phyloP scores from a whole-genome alignment of 345 rosid genomes.

The Sisymbrium irio region DNA sequence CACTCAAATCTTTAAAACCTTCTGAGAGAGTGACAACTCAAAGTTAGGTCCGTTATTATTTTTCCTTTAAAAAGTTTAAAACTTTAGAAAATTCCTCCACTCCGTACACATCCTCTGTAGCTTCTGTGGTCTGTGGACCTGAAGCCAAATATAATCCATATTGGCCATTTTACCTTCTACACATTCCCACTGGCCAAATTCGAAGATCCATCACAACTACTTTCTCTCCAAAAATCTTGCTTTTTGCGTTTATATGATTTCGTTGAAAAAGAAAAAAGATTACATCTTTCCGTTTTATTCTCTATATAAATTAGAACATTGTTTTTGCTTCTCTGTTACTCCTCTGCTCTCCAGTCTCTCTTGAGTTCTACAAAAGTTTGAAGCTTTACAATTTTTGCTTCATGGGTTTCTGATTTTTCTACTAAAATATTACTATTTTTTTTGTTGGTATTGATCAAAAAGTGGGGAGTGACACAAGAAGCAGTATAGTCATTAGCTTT shows the following conservation, averaged over 20 bases:
- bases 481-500: slow-evolving; percentile 26
- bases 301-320: slow-evolving; percentile 15
- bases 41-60: slow-evolving; percentile 12
- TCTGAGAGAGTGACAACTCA: background rate
- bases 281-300: slow-evolving; percentile 25
- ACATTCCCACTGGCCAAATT: slow-evolving; percentile 26
- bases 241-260: slow-evolving; percentile 20
- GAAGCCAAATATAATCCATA: slow-evolving; percentile 2
- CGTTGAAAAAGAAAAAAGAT: slow-evolving; percentile 9
- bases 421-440: slow-evolving; percentile 2
- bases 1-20: slow-evolving; percentile 15
- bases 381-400: slow-evolving; percentile 3
- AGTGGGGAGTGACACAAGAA: slow-evolving; percentile 47
- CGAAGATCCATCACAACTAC: slow-evolving; percentile 9
- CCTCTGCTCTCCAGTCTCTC: slow-evolving; percentile 4
- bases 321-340: background rate
- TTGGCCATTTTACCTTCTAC: slow-evolving; percentile 26
- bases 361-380: background rate
- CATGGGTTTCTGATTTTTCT: slow-evolving; percentile 15
- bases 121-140: slow-evolving; percentile 14
- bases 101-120: slow-evolving; percentile 20
- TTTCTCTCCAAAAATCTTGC: slow-evolving; percentile 1
- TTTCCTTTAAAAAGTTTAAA: background rate
- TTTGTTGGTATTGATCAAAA: background rate
- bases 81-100: background rate